Base-by-base conservation (phyloP, 2,329 filamentous ascomycete species). In the Diaporthe ilicicola region DNA sequence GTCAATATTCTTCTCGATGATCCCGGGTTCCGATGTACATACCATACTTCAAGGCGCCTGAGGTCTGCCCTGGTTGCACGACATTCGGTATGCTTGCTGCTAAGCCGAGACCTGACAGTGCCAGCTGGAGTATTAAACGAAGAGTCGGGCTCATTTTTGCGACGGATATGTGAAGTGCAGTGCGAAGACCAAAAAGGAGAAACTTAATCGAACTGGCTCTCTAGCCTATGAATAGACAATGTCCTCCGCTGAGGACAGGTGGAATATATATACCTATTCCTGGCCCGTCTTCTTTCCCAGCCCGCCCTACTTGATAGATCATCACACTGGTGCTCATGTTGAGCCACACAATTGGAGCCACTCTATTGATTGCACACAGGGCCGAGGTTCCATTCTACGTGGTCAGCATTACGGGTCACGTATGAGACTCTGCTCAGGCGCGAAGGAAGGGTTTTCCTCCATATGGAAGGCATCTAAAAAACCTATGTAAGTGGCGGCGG, bases 11-110 rank as follows among this genome's bases (percentile, higher is more conserved):
- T 7, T 29, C 9, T 24, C 10, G n/a, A 53, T 17, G 6, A 22
- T 15, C 4, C 19, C 37, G 15, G 13, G 22, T 17, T 3, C 24
- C 10, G 10, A 17, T 15, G 0, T 24, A 46, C 56, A 8, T 24
- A 61, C 56, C 39, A 29, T 61, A 46, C 4, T 32, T 29, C 39
- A 61, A 15, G 2, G 15, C 44, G 1, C 55, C 55, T 12, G 55
- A 61, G 24, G 61, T 69, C 24, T 72, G 66, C 51, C 70, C 44
- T 24, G 67, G 51, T 27, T 42, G 29, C 17, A 72, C 24, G 4
- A 34, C 67, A 12, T 27, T 44, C 1, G 56, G 70, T n/a, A 69
- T 37, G 12, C 27, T 68, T 32, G 70, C 70, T 24, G 70, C 70
- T 22, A 59, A 39, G 17, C 56, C 51, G 22, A 64, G 51, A 29